phyloP scores from a whole-genome alignment of 306 rosid genomes.

The Trichosanthes cucumerina region DNA sequence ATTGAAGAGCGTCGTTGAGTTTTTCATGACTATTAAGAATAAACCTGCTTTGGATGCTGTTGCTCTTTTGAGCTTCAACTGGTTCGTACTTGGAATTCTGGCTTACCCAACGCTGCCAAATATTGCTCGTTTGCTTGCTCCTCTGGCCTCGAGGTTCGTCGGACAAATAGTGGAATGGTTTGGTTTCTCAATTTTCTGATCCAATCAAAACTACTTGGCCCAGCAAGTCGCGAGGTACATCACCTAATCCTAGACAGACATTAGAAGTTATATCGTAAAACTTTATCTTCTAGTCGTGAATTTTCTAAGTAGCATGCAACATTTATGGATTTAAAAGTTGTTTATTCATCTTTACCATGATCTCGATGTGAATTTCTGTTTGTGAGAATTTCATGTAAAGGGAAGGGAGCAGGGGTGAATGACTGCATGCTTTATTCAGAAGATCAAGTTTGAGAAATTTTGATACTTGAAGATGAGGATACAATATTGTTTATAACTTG shows the following conservation, averaged over 20 bases:
- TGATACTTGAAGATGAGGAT: neutral
- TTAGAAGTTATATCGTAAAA: neutral
- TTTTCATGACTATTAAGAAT: constrained; percentile 47
- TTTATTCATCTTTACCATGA: neutral
- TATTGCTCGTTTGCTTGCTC: constrained; percentile 30
- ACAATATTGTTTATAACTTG: neutral
- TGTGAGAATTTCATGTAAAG: neutral
- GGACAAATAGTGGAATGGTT: constrained; percentile 19
- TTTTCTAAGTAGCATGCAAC: neutral
- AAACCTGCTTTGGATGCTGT: constrained; percentile 70
- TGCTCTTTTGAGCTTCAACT: constrained; percentile 76
- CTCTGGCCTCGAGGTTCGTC: constrained; percentile 16
- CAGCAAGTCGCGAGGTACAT: constrained; percentile 5
- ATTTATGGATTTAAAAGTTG: neutral
- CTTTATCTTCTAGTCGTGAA: neutral
- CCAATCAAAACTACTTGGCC: constrained; percentile 8
- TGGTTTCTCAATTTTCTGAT: constrained; percentile 18
- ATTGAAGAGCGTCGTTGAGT: constrained; percentile 57
- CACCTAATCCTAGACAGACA: neutral
- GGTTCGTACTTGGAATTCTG: constrained; percentile 75
- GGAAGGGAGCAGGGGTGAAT: neutral
- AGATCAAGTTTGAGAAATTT: neutral
- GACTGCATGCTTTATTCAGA: neutral
- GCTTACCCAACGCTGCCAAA: constrained; percentile 63
- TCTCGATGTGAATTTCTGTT: neutral